phyloP scores from a whole-genome alignment of 208 protist species.

The Leishmania mexicana region DNA sequence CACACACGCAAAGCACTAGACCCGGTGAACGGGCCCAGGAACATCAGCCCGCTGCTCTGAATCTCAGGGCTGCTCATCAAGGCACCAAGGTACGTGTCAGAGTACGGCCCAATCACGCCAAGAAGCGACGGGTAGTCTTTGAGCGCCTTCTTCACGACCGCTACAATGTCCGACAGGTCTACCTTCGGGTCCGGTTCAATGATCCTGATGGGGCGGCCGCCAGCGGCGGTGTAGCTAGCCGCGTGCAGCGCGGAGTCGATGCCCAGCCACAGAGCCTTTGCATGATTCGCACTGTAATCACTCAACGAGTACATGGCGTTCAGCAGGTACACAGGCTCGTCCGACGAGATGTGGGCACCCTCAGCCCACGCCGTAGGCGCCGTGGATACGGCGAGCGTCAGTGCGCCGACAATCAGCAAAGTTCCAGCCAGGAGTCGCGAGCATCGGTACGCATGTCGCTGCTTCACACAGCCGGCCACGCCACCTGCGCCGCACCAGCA shows the following conservation, averaged over 20 bases:
- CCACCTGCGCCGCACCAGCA: not conserved
- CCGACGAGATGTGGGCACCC: not conserved
- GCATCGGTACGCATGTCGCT: not conserved
- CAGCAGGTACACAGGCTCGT: conserved; percentile 22
- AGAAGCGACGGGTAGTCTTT: conserved; percentile 10
- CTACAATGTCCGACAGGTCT: conserved; percentile 3
- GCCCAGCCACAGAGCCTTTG: conserved; percentile 25
- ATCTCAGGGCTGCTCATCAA: not conserved
- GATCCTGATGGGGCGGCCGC: conserved; percentile 23
- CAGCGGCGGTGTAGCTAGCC: conserved; percentile 10
- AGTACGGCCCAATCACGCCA: conserved; percentile 17
- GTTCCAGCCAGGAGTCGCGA: not conserved
- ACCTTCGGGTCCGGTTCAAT: not conserved
- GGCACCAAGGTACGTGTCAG: not conserved
- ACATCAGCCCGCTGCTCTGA: conserved; percentile 20
- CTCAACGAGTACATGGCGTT: conserved; percentile 20
- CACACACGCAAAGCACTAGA: conserved; percentile 22
- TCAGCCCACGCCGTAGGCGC: not conserved
- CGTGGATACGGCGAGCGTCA: not conserved
- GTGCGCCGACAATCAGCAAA: not conserved
- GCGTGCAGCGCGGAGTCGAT: conserved; percentile 30
- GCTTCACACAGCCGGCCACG: not conserved
- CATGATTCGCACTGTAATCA: not conserved
- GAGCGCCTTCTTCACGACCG: conserved; percentile 8
- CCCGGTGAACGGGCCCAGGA: conserved; percentile 30